Base-by-base conservation (phyloP, 2,329 filamentous ascomycete species). In the Colletotrichum kahawae region DNA sequence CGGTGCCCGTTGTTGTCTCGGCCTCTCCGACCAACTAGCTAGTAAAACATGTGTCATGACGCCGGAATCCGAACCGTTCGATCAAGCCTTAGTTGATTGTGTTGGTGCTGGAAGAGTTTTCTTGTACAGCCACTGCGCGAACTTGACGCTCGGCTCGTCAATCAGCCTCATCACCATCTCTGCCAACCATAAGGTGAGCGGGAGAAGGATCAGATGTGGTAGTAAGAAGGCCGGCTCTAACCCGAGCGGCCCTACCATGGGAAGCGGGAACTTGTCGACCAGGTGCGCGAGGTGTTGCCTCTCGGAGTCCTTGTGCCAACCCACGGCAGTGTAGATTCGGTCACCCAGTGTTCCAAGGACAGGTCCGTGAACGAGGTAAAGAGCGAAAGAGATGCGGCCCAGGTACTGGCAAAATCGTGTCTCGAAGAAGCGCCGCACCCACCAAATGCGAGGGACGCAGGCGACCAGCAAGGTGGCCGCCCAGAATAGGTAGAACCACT, bases 321-420 rank as follows among this genome's bases (percentile, higher is more conserved):
- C 93, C 0, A 87, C 87, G 9, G 90, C 90, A 7, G 89, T 87
- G 81, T 94, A 94, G 2, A 95, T 29, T 51, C 92, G 85, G 79
- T 94, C 91, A 80, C 80, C 80, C 7, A 80, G 70, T 5, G 86
- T 86, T 75, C 90, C 88, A 78, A 89, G 85, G 1, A 88, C 85
- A 5, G 89, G 88, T 0, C 90, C 89, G 79, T 93, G 91, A 83
- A 92, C 88, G 18, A 93, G 85, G 80, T 93, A 93, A 24, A 93
- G 80, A 64, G 90, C 88, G 79, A 90, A 93, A 54, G 89, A 91
- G 76, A 92, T 88, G 78, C 87, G 87, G 71, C 91, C 91, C 6
- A 92, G 83, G 81, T 92, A 92, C 78, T 91, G 90, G 6, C 90
- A 84, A 27, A 86, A 78, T 2, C 82, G 78, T 4, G 84, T 83